Percentiles rank a stretch among this genome's conserved stretches.
Evolutionary conservation across 148 eudicot species (phyloP).

Genomic region (Bassia scoparia): DNA sequence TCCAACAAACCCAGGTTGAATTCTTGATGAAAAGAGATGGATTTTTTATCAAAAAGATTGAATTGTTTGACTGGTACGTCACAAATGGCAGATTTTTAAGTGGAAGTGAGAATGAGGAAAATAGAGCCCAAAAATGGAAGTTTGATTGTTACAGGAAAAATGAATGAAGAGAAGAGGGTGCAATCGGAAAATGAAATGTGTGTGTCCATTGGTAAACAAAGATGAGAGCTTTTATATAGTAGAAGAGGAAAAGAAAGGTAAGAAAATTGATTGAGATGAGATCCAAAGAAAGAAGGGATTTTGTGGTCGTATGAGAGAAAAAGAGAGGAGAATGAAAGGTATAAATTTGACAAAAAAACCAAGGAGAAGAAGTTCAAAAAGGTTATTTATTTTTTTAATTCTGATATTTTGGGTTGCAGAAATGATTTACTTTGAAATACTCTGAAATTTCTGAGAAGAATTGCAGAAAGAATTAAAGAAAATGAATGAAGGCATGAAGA

Average conservation of each 20-base stretch:
- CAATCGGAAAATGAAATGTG: background rate
- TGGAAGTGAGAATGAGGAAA: background rate
- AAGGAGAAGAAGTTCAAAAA: background rate
- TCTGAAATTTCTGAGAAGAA: too few relatives aligned
- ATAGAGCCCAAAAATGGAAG: background rate
- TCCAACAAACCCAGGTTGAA: background rate
- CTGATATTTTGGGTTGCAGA: too few relatives aligned
- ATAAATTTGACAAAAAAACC: background rate
- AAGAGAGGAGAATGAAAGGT: conserved; percentile 15
- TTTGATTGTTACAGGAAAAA: background rate
- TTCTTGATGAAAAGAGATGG: background rate
- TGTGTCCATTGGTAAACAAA: conserved; percentile 5
- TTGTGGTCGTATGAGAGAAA: conserved; percentile 13
- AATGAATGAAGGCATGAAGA: background rate
- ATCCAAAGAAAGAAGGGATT: conserved; percentile 14
- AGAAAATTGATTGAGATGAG: conserved; percentile 8
- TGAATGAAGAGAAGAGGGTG: background rate
- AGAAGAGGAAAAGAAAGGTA: background rate
- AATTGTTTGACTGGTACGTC: conserved; percentile 1
- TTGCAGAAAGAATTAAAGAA: too few relatives aligned
- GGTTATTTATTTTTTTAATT: background rate
- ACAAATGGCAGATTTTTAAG: background rate
- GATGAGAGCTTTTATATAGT: background rate
- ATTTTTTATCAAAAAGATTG: too few relatives aligned
- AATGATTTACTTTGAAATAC: too few relatives aligned